Evolutionary conservation across 108 stramenopile species (phyloP), one percentile per base, ranked within the genome.

Genomic region (Nitzschia putrida): DNA sequence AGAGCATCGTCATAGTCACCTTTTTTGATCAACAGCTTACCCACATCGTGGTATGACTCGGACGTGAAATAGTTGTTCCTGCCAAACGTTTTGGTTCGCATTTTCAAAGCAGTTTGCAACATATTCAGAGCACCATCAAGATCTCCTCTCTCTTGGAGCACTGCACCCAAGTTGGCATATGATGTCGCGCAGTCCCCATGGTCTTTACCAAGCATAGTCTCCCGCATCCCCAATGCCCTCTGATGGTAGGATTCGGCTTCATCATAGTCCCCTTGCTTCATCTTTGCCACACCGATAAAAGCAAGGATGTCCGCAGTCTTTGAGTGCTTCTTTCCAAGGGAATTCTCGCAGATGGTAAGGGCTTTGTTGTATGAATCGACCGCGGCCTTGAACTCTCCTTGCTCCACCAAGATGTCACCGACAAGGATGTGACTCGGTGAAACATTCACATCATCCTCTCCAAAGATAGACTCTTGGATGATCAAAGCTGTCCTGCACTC

Each of bases 391-490:
- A 45, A 38, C 23, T 80, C 74, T n/a, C 79, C 79, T 61, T 71
- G 58, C 10, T 60, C 45, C 9, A 14, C 22, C n/a, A 61, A 52
- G 20, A 80, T 64, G 13, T 49, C 14, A 6, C 73, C 79, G 4
- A 80, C 42, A 14, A 34, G 60, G 16, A 39, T 64, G 45, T 67
- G 50, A 21, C 65, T 60, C 39, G 25, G 57, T 12, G 73, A 53
- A 2, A 70, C 21, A 25, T 80, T 51, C 5, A 53, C 64, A 57
- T 54, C 29, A 2, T 71, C 53, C 2, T 50, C 73, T 24, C 72
- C 78, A 39, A 71, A 45, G 25, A 79, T 64, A 13, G 72, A 69
- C 64, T 74, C 65, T 55, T 74, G 79, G 38, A 80, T 74, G 4
- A 29, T 53, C 58, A 79, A 39, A 13, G 78, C 78, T 9, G 63